A percentile compares a stretch with the other conserved stretches of the same genome.
Conservation (phyloP, 2,329 filamentous ascomycete species). For the Xylaria sp. region DNA sequence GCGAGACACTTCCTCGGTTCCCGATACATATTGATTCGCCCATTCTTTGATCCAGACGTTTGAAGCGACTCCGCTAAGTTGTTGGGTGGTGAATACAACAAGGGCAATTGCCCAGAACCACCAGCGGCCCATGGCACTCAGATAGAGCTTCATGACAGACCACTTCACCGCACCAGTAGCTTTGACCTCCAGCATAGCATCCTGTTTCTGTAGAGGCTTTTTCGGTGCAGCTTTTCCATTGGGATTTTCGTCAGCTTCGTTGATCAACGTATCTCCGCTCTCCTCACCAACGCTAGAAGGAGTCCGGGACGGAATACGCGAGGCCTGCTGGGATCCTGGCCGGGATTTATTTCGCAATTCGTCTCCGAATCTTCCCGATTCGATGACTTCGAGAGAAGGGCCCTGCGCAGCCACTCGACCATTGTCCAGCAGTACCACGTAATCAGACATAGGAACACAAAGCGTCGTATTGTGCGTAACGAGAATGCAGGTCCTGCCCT, state of each 20-base stretch:
- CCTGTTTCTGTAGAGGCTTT: conserved; percentile 61
- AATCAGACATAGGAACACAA: conserved; percentile 81
- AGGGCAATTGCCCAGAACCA: conserved; percentile 89
- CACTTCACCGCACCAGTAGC: conserved; percentile 88
- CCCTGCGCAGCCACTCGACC: conserved; percentile 83
- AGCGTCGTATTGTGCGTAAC: conserved; percentile 96
- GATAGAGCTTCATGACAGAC: conserved; percentile 85
- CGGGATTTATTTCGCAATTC: conserved; percentile 78
- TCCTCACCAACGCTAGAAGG: conserved; percentile 79
- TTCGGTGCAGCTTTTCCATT: conserved; percentile 60
- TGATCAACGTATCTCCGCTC: conserved; percentile 64
- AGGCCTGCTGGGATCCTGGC: conserved; percentile 75
- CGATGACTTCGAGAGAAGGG: conserved; percentile 79
- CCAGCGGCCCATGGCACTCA: conserved; percentile 93
- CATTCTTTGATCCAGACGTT: conserved; percentile 96
- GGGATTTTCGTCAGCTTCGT: conserved; percentile 62
- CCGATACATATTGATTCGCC: conserved; percentile 83
- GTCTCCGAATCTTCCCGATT: conserved; percentile 88
- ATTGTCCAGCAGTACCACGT: conserved; percentile 87
- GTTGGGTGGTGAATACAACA: conserved; percentile 81
- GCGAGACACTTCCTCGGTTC: conserved; percentile 53
- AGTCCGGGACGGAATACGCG: conserved; percentile 79
- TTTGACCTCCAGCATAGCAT: conserved; percentile 78
- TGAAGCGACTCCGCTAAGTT: conserved; percentile 85
- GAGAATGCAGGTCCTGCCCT: conserved; percentile 87